Percentiles rank a stretch among this genome's conserved stretches.
Evolutionary conservation across 2,329 filamentous ascomycete genomes (phyloP).

Genomic region (Bimuria novae-zelandiae): DNA sequence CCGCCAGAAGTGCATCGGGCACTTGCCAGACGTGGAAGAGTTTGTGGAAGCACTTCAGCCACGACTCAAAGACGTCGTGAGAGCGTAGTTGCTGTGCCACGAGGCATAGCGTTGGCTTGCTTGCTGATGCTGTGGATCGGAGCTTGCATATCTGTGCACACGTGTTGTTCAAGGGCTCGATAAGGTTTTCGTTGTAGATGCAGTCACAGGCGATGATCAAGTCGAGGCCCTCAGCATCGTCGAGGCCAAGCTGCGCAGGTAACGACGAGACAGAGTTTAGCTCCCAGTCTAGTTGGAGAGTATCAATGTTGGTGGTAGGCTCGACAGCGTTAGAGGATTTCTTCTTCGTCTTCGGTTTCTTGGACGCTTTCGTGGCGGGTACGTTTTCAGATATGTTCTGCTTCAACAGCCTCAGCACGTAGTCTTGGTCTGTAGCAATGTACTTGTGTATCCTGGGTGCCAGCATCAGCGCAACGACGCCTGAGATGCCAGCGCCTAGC

Average conservation of each 20-base stretch:
- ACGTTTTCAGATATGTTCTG: conserved; percentile 73
- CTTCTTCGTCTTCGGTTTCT: conserved; percentile 17
- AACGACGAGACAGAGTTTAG: conserved; percentile 51
- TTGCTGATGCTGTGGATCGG: conserved; percentile 38
- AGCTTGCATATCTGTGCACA: conserved; percentile 75
- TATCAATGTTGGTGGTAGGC: conserved; percentile 53
- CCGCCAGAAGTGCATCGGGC: conserved; percentile 64
- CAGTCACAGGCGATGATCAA: conserved; percentile 86
- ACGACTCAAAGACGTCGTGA: conserved; percentile 81
- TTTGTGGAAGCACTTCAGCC: conserved; percentile 70
- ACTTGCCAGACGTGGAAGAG: conserved; percentile 78
- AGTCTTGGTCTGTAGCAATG: conserved; percentile 84
- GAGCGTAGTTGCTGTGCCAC: conserved; percentile 89
- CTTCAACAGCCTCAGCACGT: conserved; percentile 76
- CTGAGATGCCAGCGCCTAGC: conserved; percentile 86
- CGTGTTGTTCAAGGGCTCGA: conserved; percentile 80
- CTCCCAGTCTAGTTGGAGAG: conserved; percentile 83
- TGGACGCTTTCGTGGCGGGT: conserved; percentile 13
- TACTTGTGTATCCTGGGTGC: conserved; percentile 66
- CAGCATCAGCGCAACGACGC: conserved; percentile 73
- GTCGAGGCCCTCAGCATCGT: conserved; percentile 61
- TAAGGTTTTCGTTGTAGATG: conserved; percentile 89
- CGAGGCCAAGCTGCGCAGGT: conserved; percentile 55
- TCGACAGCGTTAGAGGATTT: conserved; percentile 6
- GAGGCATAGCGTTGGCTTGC: conserved; percentile 69